Evolutionary conservation across 2,329 filamentous ascomycete genomes (phyloP), one percentile per base, ranked within the genome.

Genomic region (Cercospora sesami): DNA sequence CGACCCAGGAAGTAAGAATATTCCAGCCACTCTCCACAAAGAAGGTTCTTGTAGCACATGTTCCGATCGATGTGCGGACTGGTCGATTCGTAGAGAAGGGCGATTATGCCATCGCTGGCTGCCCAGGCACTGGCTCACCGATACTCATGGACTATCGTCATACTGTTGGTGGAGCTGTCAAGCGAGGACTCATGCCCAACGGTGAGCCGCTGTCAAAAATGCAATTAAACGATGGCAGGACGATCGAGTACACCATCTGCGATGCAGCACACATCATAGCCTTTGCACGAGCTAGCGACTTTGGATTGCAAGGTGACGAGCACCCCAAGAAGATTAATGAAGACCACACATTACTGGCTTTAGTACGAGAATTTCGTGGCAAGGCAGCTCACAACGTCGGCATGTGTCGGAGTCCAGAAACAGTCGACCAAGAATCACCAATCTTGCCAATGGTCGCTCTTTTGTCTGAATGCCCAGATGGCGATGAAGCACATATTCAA

Each of bases 91-190:
- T 69, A 8, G 70, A 66, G 42, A 66, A 58, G 31, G 68, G 70
- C n/a, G 61, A 68, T 6, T 68, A 70, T 60, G 31, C 18, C n/a
- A 72, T 69, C 26, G 68, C 70, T 42, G 70, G 66, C 26, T 69
- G 67, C 59, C 67, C 63, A 7, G 67, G 71, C 7, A 68, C 51
- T 36, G 71, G 71, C 45, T 66, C 67, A 30, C 71, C 71, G 12
- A 67, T 72, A 21, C 66, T 71, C 18, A 72, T 69, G 66, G 70
- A 71, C 60, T 72, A 68, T 63, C 66, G 69, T 18, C 45, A 67
- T 39, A 68, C 69, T 14, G 64, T 68, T 26, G 71, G 71, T 23
- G 69, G 68, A 33, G 69, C 62, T 45, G 60, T 69, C 10, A 53
- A 65, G 42, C 63, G 62, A 61, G 71, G 65, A 30, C 63, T 69